These are phyloP conservation scores for Cladobotryum mycophilum DNA, from an alignment of 2,329 filamentous ascomycete genomes.

Conservation along the genomic window DNA sequence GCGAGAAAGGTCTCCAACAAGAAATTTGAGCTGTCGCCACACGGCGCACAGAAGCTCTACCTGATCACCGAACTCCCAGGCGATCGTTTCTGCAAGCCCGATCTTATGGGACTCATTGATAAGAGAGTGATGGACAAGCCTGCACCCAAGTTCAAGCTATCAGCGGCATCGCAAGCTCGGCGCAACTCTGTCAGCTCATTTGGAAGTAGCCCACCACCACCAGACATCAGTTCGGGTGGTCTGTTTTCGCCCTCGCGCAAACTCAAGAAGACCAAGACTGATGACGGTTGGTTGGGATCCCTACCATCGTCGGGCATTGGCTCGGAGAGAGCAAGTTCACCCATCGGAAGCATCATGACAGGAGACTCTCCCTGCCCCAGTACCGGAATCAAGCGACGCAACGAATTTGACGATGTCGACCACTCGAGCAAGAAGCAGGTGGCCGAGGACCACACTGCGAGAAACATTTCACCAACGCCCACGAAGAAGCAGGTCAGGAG, in stretches of 20 bases:
- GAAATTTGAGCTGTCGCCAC: conserved; percentile 5
- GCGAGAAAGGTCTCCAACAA: conserved; percentile 7
- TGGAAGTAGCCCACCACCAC: not conserved
- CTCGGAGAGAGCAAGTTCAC: not conserved
- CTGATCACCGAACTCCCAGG: conserved; percentile 2
- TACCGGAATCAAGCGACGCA: not conserved
- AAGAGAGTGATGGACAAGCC: conserved; percentile 20
- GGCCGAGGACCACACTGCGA: not conserved
- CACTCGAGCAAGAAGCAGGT: not conserved
- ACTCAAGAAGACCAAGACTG: not conserved
- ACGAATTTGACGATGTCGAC: not conserved
- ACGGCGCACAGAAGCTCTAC: conserved; percentile 5
- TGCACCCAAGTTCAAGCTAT: not conserved
- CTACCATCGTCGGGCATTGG: not conserved
- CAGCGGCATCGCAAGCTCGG: not conserved
- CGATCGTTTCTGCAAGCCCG: not conserved
- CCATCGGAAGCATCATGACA: not conserved
- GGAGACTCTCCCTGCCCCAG: not conserved
- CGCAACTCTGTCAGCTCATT: not conserved
- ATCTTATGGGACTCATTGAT: conserved; percentile 20
- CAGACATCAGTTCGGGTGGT: not conserved
- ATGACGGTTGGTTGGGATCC: not conserved
- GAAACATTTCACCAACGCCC: not conserved
- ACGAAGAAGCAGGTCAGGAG: not conserved
- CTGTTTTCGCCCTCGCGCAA: not conserved